These are phyloP conservation scores for Phycomyces nitens DNA, from an alignment of 192 early-diverging fungal species.

Conservation along the genomic window DNA sequence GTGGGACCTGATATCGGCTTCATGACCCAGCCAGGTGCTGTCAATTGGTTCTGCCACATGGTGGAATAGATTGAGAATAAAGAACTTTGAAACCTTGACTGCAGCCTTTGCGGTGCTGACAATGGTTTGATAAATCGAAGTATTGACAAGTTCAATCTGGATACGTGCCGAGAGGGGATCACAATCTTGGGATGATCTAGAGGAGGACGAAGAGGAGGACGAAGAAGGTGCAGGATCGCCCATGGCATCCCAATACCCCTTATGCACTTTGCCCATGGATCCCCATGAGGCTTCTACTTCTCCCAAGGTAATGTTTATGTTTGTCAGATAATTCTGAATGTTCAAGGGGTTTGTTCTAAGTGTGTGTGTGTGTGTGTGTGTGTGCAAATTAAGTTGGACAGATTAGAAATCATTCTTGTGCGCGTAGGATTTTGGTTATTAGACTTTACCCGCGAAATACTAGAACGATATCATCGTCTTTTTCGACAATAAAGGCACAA, in stretches of 20 bases:
- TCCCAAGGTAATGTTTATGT: conserved; percentile 32
- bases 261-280: conserved; percentile 46
- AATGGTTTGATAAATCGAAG: conserved; percentile 42
- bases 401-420: too few species aligned
- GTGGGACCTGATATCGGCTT: conserved; percentile 31
- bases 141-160: conserved; percentile 41
- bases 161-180: conserved; percentile 4
- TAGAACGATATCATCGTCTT: conserved; percentile 49
- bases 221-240: conserved; percentile 28
- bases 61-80: conserved; percentile 36
- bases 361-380: not conserved
- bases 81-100: conserved; percentile 34
- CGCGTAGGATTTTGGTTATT: not conserved
- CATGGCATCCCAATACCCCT: conserved; percentile 52
- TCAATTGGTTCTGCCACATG: conserved; percentile 53
- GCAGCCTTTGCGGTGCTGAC: conserved; percentile 35
- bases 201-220: not conserved
- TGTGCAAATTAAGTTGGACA: not conserved
- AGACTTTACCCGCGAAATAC: conserved; percentile 46
- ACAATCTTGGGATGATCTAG: not conserved
- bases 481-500: conserved; percentile 50
- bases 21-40: conserved; percentile 38
- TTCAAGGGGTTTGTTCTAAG: conserved; percentile 50
- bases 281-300: conserved; percentile 14
- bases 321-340: conserved; percentile 53